phyloP scores from a whole-genome alignment of 352 stramenopile genomes.

The Pythium volutum region DNA sequence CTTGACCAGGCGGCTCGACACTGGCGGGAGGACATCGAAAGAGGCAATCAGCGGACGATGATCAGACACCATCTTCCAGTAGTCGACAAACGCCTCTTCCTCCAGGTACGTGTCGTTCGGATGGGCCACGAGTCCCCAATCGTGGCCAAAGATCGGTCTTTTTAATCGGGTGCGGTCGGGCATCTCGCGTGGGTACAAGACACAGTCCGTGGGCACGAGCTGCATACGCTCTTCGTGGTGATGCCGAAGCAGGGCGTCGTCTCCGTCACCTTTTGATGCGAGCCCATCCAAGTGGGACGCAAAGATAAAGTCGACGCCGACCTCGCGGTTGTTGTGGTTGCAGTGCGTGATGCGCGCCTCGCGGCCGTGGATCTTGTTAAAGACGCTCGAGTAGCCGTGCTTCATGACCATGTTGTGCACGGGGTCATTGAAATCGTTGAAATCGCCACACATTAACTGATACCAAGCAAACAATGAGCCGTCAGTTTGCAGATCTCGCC shows the following conservation, averaged over 20 bases:
- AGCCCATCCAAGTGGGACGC: constrained; percentile 40
- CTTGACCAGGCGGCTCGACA: constrained; percentile 15
- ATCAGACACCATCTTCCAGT: constrained; percentile 81
- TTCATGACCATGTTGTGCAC: constrained; percentile 74
- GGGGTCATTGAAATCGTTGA: constrained; percentile 84
- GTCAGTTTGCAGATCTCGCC: constrained; percentile 5
- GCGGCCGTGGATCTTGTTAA: constrained; percentile 65
- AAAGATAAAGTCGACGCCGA: constrained; percentile 87
- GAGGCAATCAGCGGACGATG: constrained; percentile 62
- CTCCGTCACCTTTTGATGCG: neutral
- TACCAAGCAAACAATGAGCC: neutral
- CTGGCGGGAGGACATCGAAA: constrained; percentile 45
- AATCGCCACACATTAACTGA: constrained; percentile 72
- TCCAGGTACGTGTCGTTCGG: constrained; percentile 40
- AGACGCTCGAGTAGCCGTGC: constrained; percentile 74
- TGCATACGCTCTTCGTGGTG: constrained; percentile 33
- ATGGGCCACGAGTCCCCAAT: constrained; percentile 49
- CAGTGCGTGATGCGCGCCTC: constrained; percentile 85
- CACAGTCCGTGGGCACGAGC: constrained; percentile 49
- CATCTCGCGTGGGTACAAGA: constrained; percentile 62
- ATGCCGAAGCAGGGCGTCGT: neutral
- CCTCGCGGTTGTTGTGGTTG: constrained; percentile 88
- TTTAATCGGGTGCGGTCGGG: constrained; percentile 69
- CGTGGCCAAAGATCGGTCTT: constrained; percentile 68
- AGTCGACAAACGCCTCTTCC: constrained; percentile 63